Evolutionary conservation across 768 basidiomycete species (phyloP), one percentile per base, ranked within the genome.

Genomic region (Amanita muscaria): DNA sequence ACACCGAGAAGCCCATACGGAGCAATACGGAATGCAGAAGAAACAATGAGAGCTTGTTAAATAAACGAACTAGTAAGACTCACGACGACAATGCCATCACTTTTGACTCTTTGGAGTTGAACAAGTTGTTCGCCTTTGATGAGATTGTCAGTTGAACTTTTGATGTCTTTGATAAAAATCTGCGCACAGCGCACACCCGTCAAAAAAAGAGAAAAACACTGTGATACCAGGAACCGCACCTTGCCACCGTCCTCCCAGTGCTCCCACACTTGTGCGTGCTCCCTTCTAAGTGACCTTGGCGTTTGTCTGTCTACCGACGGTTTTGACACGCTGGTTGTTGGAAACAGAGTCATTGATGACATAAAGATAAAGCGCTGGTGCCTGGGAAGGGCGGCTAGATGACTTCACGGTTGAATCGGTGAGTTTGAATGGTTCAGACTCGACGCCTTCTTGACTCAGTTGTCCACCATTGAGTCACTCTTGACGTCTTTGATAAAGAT

Each of bases 161-260:
- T 94, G 59, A 97, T 91, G 63, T 98, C 96, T 65, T 91, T 94
- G 72, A 99, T 98, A 70, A 68, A 94, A 64, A 98, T 92, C 91
- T 97, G 36, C 24, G 3, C 35, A 38, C 38, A 24, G 45, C n/a
- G n/a, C 51, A 51, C 32, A 49, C 38, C n/a, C n/a, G n/a, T n/a
- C n/a, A n/a, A n/a, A n/a, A n/a, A n/a, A n/a, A n/a, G n/a, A n/a
- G 42, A 40, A 47, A 27, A 34, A 14, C 39, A 34, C 37, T 11
- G 12, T 18, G 16, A 32, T 12, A 38, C 33, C 25, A 29, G 29
- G 47, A 33, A 22, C 19, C 70, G 40, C 39, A n/a, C n/a, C n/a
- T n/a, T n/a, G n/a, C n/a, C n/a, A n/a, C n/a, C n/a, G n/a, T n/a
- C n/a, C n/a, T n/a, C n/a, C n/a, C n/a, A n/a, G n/a, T n/a, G n/a